Evolutionary conservation across 768 basidiomycete species (phyloP).

Genomic region (Agrocybe chaxingu): DNA sequence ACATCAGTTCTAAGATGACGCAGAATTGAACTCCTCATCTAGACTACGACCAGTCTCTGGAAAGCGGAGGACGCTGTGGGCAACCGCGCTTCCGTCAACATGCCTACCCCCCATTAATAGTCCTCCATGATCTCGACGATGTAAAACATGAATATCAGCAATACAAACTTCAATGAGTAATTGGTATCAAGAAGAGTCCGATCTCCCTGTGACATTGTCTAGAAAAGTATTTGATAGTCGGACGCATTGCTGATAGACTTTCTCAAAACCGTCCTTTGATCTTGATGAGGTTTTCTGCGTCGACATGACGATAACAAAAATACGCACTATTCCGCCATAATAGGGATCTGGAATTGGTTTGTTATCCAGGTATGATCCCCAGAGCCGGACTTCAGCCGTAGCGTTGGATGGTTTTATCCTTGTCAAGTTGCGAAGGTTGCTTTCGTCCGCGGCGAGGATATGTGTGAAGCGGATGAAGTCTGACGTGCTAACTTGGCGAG

Average conservation of each 20-base stretch:
- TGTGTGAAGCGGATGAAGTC: constrained; percentile 81
- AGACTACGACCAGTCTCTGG: constrained; percentile 93
- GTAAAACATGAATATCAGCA: not conserved
- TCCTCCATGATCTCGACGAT: not conserved
- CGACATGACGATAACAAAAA: not conserved
- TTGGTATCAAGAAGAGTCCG: constrained; percentile 4
- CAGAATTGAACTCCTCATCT: constrained; percentile 5
- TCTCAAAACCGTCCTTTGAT: constrained; percentile 66
- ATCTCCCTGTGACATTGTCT: constrained; percentile 50
- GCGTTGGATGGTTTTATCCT: constrained; percentile 45
- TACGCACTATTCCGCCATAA: constrained; percentile 63
- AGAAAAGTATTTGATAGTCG: constrained; percentile 76
- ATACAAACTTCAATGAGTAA: too few species aligned
- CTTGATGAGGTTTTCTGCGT: not conserved
- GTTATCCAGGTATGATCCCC: constrained; percentile 74
- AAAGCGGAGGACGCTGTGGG: constrained; percentile 80
- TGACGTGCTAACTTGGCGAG: constrained; percentile 58
- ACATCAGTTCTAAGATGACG: not conserved
- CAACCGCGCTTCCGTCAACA: constrained; percentile 77
- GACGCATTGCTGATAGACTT: constrained; percentile 74
- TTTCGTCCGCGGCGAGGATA: constrained; percentile 82
- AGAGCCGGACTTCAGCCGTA: constrained; percentile 69
- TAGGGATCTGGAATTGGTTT: constrained; percentile 83
- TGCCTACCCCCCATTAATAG: constrained; percentile 74
- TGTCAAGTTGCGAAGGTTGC: constrained; percentile 64